These are phyloP conservation scores for Beta vulgaris DNA, from an alignment of 148 eudicot species.

Conservation along the genomic window DNA sequence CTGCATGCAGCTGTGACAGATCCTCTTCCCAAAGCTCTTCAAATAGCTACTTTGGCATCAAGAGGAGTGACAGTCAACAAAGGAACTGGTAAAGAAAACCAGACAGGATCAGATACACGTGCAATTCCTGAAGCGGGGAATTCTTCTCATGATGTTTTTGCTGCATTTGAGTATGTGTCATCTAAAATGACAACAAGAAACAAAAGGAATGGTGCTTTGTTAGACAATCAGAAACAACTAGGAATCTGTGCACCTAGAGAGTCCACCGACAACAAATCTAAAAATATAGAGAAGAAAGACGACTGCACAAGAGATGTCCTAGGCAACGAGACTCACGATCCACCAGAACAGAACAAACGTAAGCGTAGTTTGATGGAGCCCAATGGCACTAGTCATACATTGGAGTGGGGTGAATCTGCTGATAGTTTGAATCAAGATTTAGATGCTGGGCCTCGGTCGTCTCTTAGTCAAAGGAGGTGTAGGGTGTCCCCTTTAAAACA, in stretches of 20 bases:
- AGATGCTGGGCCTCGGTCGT: constrained; percentile 31
- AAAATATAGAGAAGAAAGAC: constrained; percentile 14
- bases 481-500: constrained; percentile 41
- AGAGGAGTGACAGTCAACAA: constrained; percentile 15
- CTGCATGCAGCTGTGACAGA: constrained; percentile 29
- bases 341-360: constrained; percentile 15
- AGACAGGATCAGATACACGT: neutral
- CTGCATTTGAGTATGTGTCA: neutral
- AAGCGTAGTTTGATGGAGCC: constrained; percentile 54
- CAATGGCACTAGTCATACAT: constrained; percentile 44
- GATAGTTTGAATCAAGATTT: constrained; percentile 37
- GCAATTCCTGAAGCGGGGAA: constrained; percentile 41
- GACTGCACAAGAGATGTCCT: constrained; percentile 19
- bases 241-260: constrained; percentile 13
- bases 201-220: constrained; percentile 17
- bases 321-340: constrained; percentile 12
- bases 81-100: constrained; percentile 19
- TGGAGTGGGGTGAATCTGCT: constrained; percentile 54
- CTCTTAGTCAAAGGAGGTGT: constrained; percentile 42
- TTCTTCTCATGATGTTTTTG: constrained; percentile 49
- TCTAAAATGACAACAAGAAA: constrained; percentile 20
- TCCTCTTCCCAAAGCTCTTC: constrained; percentile 45
- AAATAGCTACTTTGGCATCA: constrained; percentile 16
- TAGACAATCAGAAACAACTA: constrained; percentile 5
- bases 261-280: constrained; percentile 2